Percentiles rank a stretch among this genome's conserved stretches.
phyloP scores from a whole-genome alignment of 1,139 yeast genomes.

The Zygosaccharomyces pseudobailii region DNA sequence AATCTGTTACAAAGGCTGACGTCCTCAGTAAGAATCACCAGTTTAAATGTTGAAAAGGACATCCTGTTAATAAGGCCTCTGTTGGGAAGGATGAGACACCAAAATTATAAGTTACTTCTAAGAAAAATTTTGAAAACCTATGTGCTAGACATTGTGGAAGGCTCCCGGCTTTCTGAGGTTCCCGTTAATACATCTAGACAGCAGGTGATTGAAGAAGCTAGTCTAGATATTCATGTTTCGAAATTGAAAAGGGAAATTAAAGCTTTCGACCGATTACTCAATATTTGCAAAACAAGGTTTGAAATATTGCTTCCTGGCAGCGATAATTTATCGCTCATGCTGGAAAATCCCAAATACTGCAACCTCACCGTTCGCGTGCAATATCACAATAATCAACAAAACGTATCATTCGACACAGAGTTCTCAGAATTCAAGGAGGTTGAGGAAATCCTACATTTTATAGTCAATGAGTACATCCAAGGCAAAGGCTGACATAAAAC shows the following conservation, averaged over 20 bases:
- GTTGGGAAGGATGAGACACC: slow-evolving; percentile 32
- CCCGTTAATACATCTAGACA: slow-evolving; percentile 6
- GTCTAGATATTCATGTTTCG: slow-evolving; percentile 19
- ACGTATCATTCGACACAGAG: slow-evolving; percentile 23
- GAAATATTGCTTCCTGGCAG: slow-evolving; percentile 14
- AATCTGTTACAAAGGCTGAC: slow-evolving; percentile 30
- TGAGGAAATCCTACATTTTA: slow-evolving; percentile 33
- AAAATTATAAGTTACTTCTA: slow-evolving; percentile 27
- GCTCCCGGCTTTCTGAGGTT: slow-evolving; percentile 11
- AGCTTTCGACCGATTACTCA: slow-evolving; percentile 23
- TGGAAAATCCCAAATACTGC: slow-evolving; percentile 32
- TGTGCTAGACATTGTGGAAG: slow-evolving; percentile 23
- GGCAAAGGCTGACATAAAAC: background rate
- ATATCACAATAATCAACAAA: slow-evolving; percentile 11
- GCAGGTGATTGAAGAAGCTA: slow-evolving; percentile 1
- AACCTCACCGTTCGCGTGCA: slow-evolving; percentile 27
- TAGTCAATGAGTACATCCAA: slow-evolving; percentile 26
- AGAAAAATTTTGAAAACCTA: slow-evolving; percentile 28
- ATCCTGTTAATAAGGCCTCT: slow-evolving; percentile 31
- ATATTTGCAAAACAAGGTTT: slow-evolving; percentile 23
- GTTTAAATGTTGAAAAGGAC: slow-evolving; percentile 17
- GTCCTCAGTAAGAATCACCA: slow-evolving; percentile 8
- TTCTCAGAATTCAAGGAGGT: slow-evolving; percentile 33
- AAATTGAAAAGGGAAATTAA: slow-evolving; percentile 25
- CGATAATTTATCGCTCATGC: slow-evolving; percentile 16